Conservation (phyloP, 768 basidiomycete genomes). For the Dendrothele bispora region DNA sequence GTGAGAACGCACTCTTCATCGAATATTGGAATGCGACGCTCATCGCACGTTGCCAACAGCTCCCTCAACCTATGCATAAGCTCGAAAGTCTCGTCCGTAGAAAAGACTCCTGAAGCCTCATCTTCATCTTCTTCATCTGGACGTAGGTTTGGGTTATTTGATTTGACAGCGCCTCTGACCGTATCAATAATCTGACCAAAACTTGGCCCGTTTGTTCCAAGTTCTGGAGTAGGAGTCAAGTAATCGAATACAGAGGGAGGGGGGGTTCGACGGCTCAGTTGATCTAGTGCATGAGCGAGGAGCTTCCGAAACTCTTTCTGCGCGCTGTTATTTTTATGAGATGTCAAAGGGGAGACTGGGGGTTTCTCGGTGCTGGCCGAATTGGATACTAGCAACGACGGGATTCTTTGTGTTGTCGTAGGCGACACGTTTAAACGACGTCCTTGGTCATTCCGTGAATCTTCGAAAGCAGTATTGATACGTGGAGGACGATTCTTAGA, state of each 20-base stretch:
- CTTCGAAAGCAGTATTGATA: too few species aligned
- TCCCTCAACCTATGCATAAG: conserved; percentile 65
- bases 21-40: conserved; percentile 65
- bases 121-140: conserved; percentile 50
- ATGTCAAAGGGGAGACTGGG: too few species aligned
- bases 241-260: conserved; percentile 54
- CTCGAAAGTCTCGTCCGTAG: conserved; percentile 65
- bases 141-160: conserved; percentile 19
- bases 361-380: too few species aligned
- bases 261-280: conserved; percentile 56
- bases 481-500: too few species aligned
- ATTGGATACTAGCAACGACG: too few species aligned
- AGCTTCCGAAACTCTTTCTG: conserved; percentile 69
- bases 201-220: conserved; percentile 28
- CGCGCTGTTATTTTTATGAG: conserved; percentile 36
- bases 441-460: too few species aligned
- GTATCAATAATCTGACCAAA: conserved; percentile 44
- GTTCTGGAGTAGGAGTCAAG: conserved; percentile 26
- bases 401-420: too few species aligned
- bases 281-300: conserved; percentile 60
- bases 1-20: conserved; percentile 43
- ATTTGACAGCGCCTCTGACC: conserved; percentile 43
- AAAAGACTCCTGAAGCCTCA: conserved; percentile 45
- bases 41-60: conserved; percentile 52
- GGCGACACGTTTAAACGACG: too few species aligned